A percentile compares a stretch with the other conserved stretches of the same genome.
Evolutionary conservation across 352 stramenopile species (phyloP).

Genomic region (Aphanomyces stellatus): DNA sequence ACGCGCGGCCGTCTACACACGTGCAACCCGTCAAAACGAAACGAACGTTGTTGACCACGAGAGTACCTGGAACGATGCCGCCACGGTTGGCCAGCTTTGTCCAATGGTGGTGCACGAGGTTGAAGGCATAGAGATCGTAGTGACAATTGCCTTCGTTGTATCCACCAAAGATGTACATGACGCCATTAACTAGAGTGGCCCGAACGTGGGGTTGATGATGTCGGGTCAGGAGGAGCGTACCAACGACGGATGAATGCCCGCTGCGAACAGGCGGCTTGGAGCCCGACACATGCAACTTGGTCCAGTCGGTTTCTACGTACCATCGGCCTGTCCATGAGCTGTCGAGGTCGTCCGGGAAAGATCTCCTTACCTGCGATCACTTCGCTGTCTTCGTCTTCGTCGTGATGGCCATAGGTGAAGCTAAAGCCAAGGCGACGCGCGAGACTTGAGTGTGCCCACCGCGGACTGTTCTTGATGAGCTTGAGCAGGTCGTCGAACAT

Average conservation of each 20-base stretch:
- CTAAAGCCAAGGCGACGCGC: conserved; percentile 55
- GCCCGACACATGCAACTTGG: conserved; percentile 57
- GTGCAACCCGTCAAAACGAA: not conserved
- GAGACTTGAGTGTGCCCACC: conserved; percentile 68
- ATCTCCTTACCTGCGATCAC: not conserved
- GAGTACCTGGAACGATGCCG: conserved; percentile 29
- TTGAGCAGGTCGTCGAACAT: conserved; percentile 52
- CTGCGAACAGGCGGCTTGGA: conserved; percentile 61
- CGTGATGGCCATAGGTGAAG: conserved; percentile 32
- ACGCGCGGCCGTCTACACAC: conserved; percentile 45
- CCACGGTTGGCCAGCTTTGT: conserved; percentile 62
- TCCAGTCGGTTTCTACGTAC: conserved; percentile 60
- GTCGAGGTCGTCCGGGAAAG: too few relatives aligned
- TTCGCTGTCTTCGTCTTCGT: conserved; percentile 47
- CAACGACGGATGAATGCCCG: conserved; percentile 68
- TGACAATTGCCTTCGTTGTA: conserved; percentile 84
- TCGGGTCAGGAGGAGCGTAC: too few relatives aligned
- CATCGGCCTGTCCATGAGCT: too few relatives aligned
- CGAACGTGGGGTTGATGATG: too few relatives aligned
- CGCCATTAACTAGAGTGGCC: conserved; percentile 40
- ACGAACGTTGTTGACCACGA: not conserved
- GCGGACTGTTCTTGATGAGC: conserved; percentile 71
- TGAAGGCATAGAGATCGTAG: conserved; percentile 78
- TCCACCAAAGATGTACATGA: conserved; percentile 77
- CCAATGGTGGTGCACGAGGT: conserved; percentile 73